Base-by-base conservation (phyloP, 495 filamentous ascomycete genomes). In the Penicillium samsonianum region DNA sequence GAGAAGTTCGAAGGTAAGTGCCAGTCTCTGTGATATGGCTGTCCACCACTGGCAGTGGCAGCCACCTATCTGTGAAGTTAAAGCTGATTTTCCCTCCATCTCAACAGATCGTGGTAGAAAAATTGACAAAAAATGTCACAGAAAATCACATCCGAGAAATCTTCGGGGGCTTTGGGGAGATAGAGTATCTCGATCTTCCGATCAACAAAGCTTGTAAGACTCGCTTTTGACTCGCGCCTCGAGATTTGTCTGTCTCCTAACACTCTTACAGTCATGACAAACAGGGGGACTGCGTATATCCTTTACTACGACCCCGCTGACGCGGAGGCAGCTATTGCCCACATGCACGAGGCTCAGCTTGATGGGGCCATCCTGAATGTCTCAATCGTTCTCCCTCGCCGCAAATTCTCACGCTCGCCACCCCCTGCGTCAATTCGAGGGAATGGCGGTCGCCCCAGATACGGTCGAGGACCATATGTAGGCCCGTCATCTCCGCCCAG, bases 271-370 rank as follows among this genome's bases (percentile, higher is more conserved):
- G 92, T 89, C 76, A 86, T 87, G 64, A 92, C 86, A 46, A 98
- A 97, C 62, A 88, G 92, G 47, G 92, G 95, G 50, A 94, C 93
- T 10, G 95, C 94, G 41, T 99, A 97, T 70, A 92, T 98, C 50
- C 75, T 96, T 28, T 99, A 90, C 72, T 73, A 84, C 43, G 79
- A 86, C 49, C 83, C 91, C 37, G 78, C 84, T 43, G 88, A 91
- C 61, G 95, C 94, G 35, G 91, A 96, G 65, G 79, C 85, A 17
- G 94, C 94, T 23, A 95, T 99, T 62, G 85, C 92, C 44, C 89
- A 96, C 67, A 98, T 99, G 95, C 95, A 99, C 70, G 94, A 99
- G 78, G 91, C 91, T 14, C 90, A 97, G 61, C 76, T 99, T 42
- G 94, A 99, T 75, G 95, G 94, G 38, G 82, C 88, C 16, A 73